Base-by-base conservation (phyloP, 108 stramenopile genomes). In the Schizochytrium sp. region DNA sequence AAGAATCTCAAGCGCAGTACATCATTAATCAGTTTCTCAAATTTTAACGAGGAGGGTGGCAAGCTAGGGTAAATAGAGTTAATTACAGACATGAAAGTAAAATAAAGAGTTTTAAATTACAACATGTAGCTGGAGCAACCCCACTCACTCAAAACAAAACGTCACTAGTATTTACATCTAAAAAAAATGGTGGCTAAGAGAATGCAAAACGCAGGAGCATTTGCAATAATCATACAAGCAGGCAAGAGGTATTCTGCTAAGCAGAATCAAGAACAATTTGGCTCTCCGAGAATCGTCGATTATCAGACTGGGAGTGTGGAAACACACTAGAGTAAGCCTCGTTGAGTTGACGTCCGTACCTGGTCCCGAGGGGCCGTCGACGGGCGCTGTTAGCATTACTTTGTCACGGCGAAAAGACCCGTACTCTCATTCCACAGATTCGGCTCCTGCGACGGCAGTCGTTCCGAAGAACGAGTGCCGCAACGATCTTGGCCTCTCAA, bases 241-340 rank as follows among this genome's bases (percentile, higher is more conserved):
- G 0, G 28, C 28, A 28, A 28, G 28, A 28, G 28, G 28, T 28
- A 28, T 28, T 28, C 28, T 28, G 28, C 28, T 28, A 28, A 28
- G 28, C 28, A 28, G 28, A 28, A 28, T 28, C 28, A 28, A 28
- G 28, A 28, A 28, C 28, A 28, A 28, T 28, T 28, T 28, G 28
- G 28, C 28, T 28, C 28, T 28, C 28, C 28, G 28, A 28, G 28
- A 28, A 28, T 28, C 28, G 57, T 58, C 57, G 64, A 69, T 69
- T 12, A 15, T 7, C 5, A 7, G 28, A 69, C 44, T 38, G 64
- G 64, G 64, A 69, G 64, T 69, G 64, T 69, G 64, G 64, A 69
- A 69, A 69, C 64, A 69, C 64, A 69, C 64, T 69, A 83, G 76
- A 83, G 76, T 83, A 83, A 83, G 76, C 76, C 76, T 55, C 76